Percentiles rank a stretch among this genome's conserved stretches.
Evolutionary conservation across 2,329 filamentous ascomycete genomes (phyloP).

Genomic region (Fusarium sp.): DNA sequence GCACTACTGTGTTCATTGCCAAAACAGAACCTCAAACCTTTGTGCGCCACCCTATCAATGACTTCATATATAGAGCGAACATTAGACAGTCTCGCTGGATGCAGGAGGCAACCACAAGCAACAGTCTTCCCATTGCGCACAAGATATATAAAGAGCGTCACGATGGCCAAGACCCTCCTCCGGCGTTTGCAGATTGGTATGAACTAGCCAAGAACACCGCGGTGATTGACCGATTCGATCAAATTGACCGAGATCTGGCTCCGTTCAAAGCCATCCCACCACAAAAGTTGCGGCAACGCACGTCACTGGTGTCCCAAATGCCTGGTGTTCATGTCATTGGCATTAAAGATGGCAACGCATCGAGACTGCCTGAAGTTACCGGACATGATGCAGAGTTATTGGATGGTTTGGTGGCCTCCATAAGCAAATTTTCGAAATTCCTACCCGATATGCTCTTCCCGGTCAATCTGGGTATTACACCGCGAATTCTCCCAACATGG

Average conservation of each 20-base stretch:
- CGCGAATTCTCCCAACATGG: conserved; percentile 64
- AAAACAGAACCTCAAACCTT: conserved; percentile 48
- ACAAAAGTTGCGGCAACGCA: conserved; percentile 71
- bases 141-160: conserved; percentile 63
- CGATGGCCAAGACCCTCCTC: conserved; percentile 77
- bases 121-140: conserved; percentile 59
- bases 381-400: conserved; percentile 52
- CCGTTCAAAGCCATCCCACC: conserved; percentile 84
- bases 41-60: conserved; percentile 59
- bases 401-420: conserved; percentile 69
- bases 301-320: conserved; percentile 53
- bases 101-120: conserved; percentile 59
- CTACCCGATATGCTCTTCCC: conserved; percentile 87
- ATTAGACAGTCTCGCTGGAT: conserved; percentile 63
- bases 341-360: conserved; percentile 72
- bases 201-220: conserved; percentile 78
- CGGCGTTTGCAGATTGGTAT: conserved; percentile 87
- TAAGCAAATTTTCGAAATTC: conserved; percentile 75
- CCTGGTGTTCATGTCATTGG: conserved; percentile 62
- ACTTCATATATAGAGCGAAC: conserved; percentile 61
- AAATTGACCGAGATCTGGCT: conserved; percentile 77
- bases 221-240: conserved; percentile 84
- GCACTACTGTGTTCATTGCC: conserved; percentile 52
- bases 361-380: conserved; percentile 51
- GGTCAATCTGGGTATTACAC: conserved; percentile 74